Evolutionary conservation across 202 grass and related monocot species (phyloP), one percentile per base, ranked within the genome.

Genomic region (Schoenoplectus tabernaemontani): DNA sequence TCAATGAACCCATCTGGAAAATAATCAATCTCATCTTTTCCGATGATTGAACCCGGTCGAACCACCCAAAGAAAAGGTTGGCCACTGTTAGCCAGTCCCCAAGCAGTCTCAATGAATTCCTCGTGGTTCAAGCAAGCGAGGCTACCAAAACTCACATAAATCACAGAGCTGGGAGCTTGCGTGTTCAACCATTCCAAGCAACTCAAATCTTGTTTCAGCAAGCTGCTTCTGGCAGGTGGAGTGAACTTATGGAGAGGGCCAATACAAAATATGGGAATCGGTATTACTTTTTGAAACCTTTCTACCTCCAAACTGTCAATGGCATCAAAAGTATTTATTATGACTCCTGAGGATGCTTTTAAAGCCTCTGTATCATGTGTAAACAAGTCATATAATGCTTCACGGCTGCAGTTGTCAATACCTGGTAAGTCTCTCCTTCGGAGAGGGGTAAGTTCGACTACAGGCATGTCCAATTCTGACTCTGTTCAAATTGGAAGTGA

Each of bases 21-120:
- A n/a, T n/a, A 22, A 20, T 64, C 8, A 22, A n/a, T 59, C 41
- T 41, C 46, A 2, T 84, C 57, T 4, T 24, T 57, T 20, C 86
- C 76, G 3, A 39, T 44, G 19, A 88, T 16, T 13, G 57, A 75
- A 42, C 16, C 39, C 0, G 37, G 69, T 36, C 86, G 66, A 34
- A 82, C 68, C 4, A 82, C 86, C 86, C 82, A 88, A n/a, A 88
- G 11, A 16, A 88, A 88, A 13, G 82, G 38, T 1, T 62, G 82
- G 38, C 43, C 71, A 47, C 86, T 64, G 11, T 64, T 59, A 2
- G 82, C 81, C 13, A 87, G 59, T 0, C 77, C 82, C 64, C 54
- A 81, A 16, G 81, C 81, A 15, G 58, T 64, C 61, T 88, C 82
- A 0, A 48, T 26, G 1, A 88, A 19, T 26, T 82, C 69, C 0